phyloP scores from a whole-genome alignment of 2,329 filamentous ascomycete genomes.

The Fusarium piperis region DNA sequence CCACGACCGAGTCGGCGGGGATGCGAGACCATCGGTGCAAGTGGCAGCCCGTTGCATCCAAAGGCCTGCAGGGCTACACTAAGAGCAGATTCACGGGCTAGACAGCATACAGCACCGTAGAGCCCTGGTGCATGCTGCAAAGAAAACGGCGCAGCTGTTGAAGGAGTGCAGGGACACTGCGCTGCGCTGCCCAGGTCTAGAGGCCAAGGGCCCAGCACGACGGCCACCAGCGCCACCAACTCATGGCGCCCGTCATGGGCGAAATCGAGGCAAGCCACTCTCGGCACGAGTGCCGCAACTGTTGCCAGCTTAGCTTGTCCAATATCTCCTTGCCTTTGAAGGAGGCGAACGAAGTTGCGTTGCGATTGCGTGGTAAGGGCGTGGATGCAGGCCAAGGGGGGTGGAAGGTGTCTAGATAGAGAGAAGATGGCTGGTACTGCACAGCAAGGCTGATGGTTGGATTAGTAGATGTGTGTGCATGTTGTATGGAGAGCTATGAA shows the following conservation, averaged over 20 bases:
- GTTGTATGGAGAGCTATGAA: conserved; percentile 4
- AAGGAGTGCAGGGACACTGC: background rate
- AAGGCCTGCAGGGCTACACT: conserved; percentile 35
- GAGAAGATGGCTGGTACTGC: background rate
- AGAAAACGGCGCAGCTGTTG: conserved; percentile 21
- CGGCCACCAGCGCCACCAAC: conserved; percentile 32
- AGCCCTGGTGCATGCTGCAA: conserved; percentile 30
- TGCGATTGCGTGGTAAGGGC: conserved; percentile 18
- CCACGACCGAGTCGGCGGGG: conserved; percentile 17
- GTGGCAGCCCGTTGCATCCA: conserved; percentile 18
- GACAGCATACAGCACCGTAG: background rate
- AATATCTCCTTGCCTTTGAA: conserved; percentile 21
- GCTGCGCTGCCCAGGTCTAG: background rate
- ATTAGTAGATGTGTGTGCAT: background rate
- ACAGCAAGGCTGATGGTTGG: background rate
- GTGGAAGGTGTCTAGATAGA: conserved; percentile 20
- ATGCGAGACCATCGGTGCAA: conserved; percentile 30
- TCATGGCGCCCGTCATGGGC: conserved; percentile 13
- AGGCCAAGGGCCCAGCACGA: conserved; percentile 13
- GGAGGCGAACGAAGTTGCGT: conserved; percentile 23
- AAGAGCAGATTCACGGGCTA: conserved; percentile 28
- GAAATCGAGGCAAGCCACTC: conserved; percentile 32
- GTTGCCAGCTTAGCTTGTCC: background rate
- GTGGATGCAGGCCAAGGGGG: conserved; percentile 1
- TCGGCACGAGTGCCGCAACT: conserved; percentile 15